phyloP scores from a whole-genome alignment of 2,329 filamentous ascomycete genomes.

The Penicillium sp. region DNA sequence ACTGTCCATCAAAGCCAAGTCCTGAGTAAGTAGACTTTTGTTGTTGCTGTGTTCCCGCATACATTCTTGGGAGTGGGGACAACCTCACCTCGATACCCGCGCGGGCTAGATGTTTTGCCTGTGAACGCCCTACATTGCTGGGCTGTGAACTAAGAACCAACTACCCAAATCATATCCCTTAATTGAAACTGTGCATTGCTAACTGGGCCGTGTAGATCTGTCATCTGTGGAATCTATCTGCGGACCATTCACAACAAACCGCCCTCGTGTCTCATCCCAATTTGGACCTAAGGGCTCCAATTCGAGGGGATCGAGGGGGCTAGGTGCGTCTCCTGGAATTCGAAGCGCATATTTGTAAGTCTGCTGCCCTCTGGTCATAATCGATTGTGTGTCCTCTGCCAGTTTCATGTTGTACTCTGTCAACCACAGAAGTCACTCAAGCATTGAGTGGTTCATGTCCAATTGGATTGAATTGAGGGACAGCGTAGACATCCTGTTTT shows the following conservation, averaged over 20 bases:
- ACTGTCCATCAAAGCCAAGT: background rate
- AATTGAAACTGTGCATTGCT: background rate
- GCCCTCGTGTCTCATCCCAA: slow-evolving; percentile 3
- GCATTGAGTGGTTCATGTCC: slow-evolving; percentile 7
- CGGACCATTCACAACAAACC: slow-evolving; percentile 19
- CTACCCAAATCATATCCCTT: background rate
- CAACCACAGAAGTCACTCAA: slow-evolving; percentile 1
- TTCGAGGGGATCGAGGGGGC: background rate
- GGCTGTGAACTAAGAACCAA: slow-evolving; percentile 1
- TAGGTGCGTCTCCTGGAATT: slow-evolving; percentile 12
- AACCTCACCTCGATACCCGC: slow-evolving; percentile 5
- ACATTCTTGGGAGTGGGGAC: slow-evolving; percentile 22
- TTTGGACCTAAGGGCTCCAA: slow-evolving; percentile 4
- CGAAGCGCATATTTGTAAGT: slow-evolving; percentile 20
- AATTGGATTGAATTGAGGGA: slow-evolving; percentile 10
- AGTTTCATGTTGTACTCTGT: background rate
- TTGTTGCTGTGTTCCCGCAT: slow-evolving; percentile 10
- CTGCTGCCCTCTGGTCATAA: background rate
- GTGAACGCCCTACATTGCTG: slow-evolving; percentile 24
- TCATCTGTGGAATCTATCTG: slow-evolving; percentile 16
- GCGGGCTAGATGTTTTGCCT: slow-evolving; percentile 7
- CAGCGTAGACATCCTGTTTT: background rate
- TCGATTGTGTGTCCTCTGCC: background rate
- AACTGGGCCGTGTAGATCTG: slow-evolving; percentile 19
- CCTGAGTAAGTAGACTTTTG: background rate